Percentiles rank a stretch among this genome's conserved stretches.
Evolutionary conservation across 2,329 filamentous ascomycete genomes (phyloP).

Genomic region (Blastomyces percursus): DNA sequence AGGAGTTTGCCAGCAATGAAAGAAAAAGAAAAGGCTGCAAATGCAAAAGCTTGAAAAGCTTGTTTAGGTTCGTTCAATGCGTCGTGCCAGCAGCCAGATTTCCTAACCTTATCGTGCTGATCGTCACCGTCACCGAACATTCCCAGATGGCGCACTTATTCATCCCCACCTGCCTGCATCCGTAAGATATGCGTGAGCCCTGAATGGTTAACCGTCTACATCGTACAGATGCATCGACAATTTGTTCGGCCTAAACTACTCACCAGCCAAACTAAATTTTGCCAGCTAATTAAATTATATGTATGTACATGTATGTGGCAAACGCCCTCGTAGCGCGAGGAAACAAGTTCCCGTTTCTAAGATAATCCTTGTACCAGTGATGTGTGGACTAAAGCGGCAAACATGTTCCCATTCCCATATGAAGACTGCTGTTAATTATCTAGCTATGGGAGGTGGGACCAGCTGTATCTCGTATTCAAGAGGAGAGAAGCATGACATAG

Average conservation of each 20-base stretch:
- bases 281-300: background rate
- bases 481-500: no score
- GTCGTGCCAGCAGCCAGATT: background rate
- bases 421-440: no score
- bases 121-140: background rate
- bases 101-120: background rate
- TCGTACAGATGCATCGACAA: background rate
- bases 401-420: no score
- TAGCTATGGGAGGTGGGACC: no score
- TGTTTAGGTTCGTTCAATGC: background rate
- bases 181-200: background rate
- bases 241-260: background rate
- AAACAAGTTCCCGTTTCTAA: no score
- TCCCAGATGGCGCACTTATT: background rate
- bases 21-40: background rate
- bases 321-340: background rate
- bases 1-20: background rate
- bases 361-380: no score
- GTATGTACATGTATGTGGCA: background rate
- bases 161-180: background rate
- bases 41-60: background rate
- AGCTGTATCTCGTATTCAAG: no score
- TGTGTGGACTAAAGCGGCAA: no score
- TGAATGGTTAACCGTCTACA: background rate
- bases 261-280: background rate